phyloP scores from a whole-genome alignment of 352 stramenopile genomes.

The Phytophthora meadii region DNA sequence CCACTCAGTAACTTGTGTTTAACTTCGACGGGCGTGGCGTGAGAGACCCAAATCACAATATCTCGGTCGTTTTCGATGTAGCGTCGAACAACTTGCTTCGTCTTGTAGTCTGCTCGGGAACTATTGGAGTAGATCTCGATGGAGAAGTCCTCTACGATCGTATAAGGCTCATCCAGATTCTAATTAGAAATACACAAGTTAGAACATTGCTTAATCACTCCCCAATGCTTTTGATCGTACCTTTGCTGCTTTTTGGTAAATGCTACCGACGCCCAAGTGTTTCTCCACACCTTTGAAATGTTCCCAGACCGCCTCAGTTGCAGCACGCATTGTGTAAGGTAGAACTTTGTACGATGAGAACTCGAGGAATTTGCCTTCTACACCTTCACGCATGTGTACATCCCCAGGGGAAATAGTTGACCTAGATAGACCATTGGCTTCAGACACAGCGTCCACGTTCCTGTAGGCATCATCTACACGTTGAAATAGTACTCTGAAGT shows the following conservation, averaged over 20 bases:
- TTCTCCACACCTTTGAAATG: conserved; percentile 42
- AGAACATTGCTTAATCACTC: neutral
- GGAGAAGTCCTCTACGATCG: conserved; percentile 62
- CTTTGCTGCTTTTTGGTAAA: conserved; percentile 39
- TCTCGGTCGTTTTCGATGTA: conserved; percentile 62
- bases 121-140: conserved; percentile 61
- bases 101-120: conserved; percentile 53
- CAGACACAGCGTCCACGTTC: conserved; percentile 31
- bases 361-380: conserved; percentile 30
- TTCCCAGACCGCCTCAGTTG: conserved; percentile 27
- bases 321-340: conserved; percentile 18
- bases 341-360: conserved; percentile 31
- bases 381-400: conserved; percentile 27
- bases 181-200: conserved; percentile 8
- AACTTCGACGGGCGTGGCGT: conserved; percentile 58
- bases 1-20: conserved; percentile 43
- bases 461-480: conserved; percentile 23
- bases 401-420: conserved; percentile 27
- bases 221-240: conserved; percentile 6
- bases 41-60: conserved; percentile 65
- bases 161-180: conserved; percentile 54
- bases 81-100: conserved; percentile 63
- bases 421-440: conserved; percentile 20
- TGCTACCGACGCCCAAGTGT: conserved; percentile 32
- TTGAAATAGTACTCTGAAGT: conserved; percentile 30